Percentiles rank a stretch among this genome's conserved stretches.
These are phyloP conservation scores for Spathaspora hagerdaliae DNA, from an alignment of 805 yeast species.

Conservation along the genomic window DNA sequence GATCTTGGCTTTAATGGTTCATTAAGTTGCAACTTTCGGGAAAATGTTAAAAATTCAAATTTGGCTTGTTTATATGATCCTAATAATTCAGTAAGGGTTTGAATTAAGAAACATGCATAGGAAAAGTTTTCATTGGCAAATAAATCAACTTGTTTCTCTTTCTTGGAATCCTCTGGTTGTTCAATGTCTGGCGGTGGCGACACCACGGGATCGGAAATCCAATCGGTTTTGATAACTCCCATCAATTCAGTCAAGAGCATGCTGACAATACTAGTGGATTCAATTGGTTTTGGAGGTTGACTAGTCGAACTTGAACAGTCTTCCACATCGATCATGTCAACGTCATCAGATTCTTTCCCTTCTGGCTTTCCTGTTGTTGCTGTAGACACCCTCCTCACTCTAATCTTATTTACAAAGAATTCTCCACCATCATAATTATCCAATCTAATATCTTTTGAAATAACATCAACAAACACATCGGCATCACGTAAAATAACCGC, in stretches of 20 bases:
- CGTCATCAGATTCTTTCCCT: slow-evolving; percentile 15
- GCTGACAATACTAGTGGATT: slow-evolving; percentile 57
- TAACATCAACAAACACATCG: slow-evolving; percentile 40
- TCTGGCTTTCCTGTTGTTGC: slow-evolving; percentile 10
- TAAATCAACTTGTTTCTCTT: slow-evolving; percentile 22
- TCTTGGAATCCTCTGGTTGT: slow-evolving; percentile 10
- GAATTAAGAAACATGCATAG: slow-evolving; percentile 66
- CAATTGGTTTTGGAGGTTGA: slow-evolving; percentile 5
- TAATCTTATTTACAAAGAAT: slow-evolving; percentile 17
- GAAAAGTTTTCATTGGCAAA: slow-evolving; percentile 55
- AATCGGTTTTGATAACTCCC: slow-evolving; percentile 36
- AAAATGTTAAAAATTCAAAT: slow-evolving; percentile 74
- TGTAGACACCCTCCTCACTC: slow-evolving; percentile 10
- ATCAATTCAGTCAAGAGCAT: slow-evolving; percentile 63
- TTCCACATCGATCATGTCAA: slow-evolving; percentile 25
- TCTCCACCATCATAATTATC: slow-evolving; percentile 38
- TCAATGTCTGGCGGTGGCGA: too few relatives aligned
- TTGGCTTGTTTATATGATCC: slow-evolving; percentile 79
- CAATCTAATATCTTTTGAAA: slow-evolving; percentile 40
- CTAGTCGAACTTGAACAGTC: neutral
- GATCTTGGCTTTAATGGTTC: slow-evolving; percentile 62
- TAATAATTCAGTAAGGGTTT: slow-evolving; percentile 63
- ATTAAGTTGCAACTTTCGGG: slow-evolving; percentile 45
- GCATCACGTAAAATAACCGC: slow-evolving; percentile 49
- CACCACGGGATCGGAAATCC: slow-evolving; percentile 25